Evolutionary conservation across 1,139 yeast species (phyloP).

Genomic region (Pichia sp.): DNA sequence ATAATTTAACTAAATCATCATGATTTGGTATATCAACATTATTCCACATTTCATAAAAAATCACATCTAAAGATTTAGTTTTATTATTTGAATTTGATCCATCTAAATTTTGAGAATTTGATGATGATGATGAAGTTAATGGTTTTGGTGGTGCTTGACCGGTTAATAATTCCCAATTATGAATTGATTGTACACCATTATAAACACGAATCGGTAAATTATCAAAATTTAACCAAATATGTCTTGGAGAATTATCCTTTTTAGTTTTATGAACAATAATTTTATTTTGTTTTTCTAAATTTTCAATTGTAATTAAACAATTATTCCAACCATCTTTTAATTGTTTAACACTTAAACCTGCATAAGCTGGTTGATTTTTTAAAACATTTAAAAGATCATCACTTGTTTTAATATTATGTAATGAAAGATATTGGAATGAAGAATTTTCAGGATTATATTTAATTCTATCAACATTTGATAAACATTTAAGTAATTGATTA

Average conservation of each 20-base stretch:
- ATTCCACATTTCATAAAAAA: slow-evolving; percentile 74
- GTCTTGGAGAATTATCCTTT: slow-evolving; percentile 85
- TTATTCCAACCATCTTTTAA: slow-evolving; percentile 96
- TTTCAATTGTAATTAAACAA: slow-evolving; percentile 71
- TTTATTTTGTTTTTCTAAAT: slow-evolving; percentile 68
- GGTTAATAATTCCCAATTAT: slow-evolving; percentile 24
- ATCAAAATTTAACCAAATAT: slow-evolving; percentile 85
- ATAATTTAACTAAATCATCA: slow-evolving; percentile 69
- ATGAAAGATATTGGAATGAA: slow-evolving; percentile 80
- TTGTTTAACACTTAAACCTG: slow-evolving; percentile 84
- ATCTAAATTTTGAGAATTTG: too few species aligned
- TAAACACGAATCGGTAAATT: slow-evolving; percentile 43
- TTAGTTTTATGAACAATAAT: slow-evolving; percentile 81
- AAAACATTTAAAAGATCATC: slow-evolving; percentile 71
- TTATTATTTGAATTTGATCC: neutral
- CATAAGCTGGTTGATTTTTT: slow-evolving; percentile 78
- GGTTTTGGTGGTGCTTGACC: slow-evolving; percentile 6
- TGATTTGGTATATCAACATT: slow-evolving; percentile 72
- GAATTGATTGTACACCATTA: slow-evolving; percentile 31
- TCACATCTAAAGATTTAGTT: slow-evolving; percentile 11
- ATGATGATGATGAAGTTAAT: too few species aligned
- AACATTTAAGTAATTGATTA: slow-evolving; percentile 57
- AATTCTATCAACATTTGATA: slow-evolving; percentile 72
- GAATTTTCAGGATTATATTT: slow-evolving; percentile 51
- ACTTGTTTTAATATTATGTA: slow-evolving; percentile 78